Percentiles rank a stretch among this genome's conserved stretches.
Evolutionary conservation across 306 rosid genomes (phyloP).

Genomic region (Acacia acuminata): DNA sequence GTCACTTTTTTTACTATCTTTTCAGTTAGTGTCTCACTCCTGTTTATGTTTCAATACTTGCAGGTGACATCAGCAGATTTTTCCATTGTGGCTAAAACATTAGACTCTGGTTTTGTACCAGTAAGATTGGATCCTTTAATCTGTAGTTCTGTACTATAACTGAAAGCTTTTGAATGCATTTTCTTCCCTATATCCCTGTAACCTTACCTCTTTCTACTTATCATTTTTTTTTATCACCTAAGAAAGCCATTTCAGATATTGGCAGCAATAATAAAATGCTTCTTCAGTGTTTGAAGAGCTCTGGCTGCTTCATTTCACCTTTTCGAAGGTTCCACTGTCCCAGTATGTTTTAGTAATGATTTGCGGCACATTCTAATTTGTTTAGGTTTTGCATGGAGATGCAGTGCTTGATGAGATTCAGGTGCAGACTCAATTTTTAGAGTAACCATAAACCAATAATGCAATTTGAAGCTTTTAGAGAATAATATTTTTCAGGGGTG

Average conservation of each 20-base stretch:
- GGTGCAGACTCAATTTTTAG: constrained; percentile 50
- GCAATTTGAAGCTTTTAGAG: not conserved
- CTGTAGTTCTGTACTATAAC: constrained; percentile 22
- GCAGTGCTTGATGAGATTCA: constrained; percentile 78
- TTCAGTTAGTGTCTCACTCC: constrained; percentile 11
- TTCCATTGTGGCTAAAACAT: constrained; percentile 62
- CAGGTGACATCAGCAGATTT: constrained; percentile 78
- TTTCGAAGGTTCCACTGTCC: not conserved
- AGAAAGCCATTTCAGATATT: not conserved
- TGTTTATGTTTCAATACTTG: constrained; percentile 33
- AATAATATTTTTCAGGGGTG: constrained; percentile 59
- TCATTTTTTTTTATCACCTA: not conserved
- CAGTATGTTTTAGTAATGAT: not conserved
- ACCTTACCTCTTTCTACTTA: not conserved
- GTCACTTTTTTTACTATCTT: constrained; percentile 1
- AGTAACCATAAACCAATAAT: constrained; percentile 14
- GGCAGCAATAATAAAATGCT: constrained; percentile 3
- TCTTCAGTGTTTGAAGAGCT: constrained; percentile 1
- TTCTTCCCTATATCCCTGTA: not conserved
- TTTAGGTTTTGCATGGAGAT: constrained; percentile 92
- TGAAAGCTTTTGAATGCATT: constrained; percentile 23
- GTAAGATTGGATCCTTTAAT: constrained; percentile 51
- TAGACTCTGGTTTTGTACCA: constrained; percentile 80
- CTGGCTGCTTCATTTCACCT: not conserved
- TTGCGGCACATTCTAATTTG: constrained; percentile 12